Base-by-base conservation (phyloP, 2,329 filamentous ascomycete species). In the Cytospora mali region DNA sequence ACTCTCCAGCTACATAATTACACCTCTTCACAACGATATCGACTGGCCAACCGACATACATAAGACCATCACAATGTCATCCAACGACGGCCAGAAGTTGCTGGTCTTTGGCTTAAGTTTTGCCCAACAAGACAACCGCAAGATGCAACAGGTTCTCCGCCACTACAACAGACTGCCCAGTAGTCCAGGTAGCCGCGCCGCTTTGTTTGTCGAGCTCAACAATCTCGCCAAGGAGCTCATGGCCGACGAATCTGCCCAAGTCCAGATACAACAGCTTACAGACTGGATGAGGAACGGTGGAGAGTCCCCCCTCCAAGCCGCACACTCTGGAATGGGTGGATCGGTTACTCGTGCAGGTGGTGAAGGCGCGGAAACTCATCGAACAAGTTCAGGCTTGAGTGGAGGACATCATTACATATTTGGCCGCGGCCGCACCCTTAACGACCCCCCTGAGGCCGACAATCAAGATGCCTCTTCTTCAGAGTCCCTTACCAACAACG, bases 101-200 rank as follows among this genome's bases (percentile, higher is more conserved):
- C 23, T 65, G 46, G 63, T 65, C 56, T 62, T 65, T 25, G 63
- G 63, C 48, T 61, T 65, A 16, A 23, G 52, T 21, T 65, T 63
- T 49, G 56, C 53, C 25, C 60, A 65, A 25, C 63, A 65, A 11
- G 63, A 65, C 52, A 65, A 31, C 21, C 63, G 63, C 48, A 65
- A 54, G 48, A 63, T 65, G 61, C 63, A 65, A 28, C 63, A 63
- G 49, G 48, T 65, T 51, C 56, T 65, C 6, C 52, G 63, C 18
- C 60, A 65, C 61, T 63, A 55, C 53, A 18, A 57, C 18, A 59
- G 28, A 9, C 35, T 65, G n/a, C 56, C 63, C 49, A 23, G 21
- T 10, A 60, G 49, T 35, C 63, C 63, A 50, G 63, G 63, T 29
- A 63, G 11, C 18, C 53, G 63, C 4, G 53, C 29, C 3, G 11